A percentile compares a stretch with the other conserved stretches of the same genome.
phyloP scores from a whole-genome alignment of 257 asterid genomes.

The Lantana camara region DNA sequence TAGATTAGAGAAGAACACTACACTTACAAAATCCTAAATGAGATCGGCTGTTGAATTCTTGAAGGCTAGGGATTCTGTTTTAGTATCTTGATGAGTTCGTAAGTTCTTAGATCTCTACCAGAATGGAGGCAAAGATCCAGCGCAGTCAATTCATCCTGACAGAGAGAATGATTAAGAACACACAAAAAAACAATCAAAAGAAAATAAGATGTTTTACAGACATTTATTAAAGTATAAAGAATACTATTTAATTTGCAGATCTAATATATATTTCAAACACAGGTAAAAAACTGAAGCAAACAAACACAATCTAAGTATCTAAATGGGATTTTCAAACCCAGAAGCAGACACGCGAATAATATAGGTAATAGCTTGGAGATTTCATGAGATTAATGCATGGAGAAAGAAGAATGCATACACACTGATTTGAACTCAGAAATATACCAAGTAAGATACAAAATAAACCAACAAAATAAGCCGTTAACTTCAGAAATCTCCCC shows the following conservation, averaged over 20 bases:
- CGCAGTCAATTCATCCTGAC: slow-evolving; percentile 79
- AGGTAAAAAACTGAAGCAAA: background rate
- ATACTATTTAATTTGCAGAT: background rate
- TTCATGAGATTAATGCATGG: slow-evolving; percentile 8
- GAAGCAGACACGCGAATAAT: slow-evolving; percentile 1
- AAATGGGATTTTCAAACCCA: background rate
- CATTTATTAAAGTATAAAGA: background rate
- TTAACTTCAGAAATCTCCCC: no score
- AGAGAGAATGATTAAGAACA: background rate
- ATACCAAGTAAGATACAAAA: no score
- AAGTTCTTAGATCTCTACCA: slow-evolving; percentile 64
- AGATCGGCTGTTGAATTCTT: no score
- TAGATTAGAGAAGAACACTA: no score
- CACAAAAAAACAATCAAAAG: background rate
- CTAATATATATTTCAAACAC: background rate
- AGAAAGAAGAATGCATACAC: background rate
- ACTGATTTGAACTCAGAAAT: background rate
- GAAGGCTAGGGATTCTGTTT: slow-evolving; percentile 38
- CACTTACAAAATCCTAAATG: no score
- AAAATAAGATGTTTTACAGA: background rate
- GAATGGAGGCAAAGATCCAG: slow-evolving; percentile 72
- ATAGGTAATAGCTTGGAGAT: slow-evolving; percentile 1
- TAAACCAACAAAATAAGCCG: no score
- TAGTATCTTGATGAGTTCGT: slow-evolving; percentile 71
- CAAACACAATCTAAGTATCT: background rate